phyloP scores from a whole-genome alignment of 257 asterid genomes.

The Mitragyna speciosa region DNA sequence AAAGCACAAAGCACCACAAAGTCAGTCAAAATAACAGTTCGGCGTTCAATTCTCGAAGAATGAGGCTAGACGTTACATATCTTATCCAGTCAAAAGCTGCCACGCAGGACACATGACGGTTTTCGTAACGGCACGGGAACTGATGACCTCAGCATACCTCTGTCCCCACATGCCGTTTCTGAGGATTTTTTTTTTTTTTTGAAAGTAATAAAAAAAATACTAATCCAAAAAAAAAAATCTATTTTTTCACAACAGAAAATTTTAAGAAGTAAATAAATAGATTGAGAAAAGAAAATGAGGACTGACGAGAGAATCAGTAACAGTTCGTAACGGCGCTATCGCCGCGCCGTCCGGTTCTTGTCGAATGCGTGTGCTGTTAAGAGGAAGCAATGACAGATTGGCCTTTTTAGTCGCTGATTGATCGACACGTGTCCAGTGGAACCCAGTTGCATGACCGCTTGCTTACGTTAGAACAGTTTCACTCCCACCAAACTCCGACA shows the following conservation, averaged over 20 bases:
- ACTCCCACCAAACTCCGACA: slow-evolving; percentile 12
- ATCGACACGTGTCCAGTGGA: slow-evolving; percentile 31
- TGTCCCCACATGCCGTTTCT: slow-evolving; percentile 32
- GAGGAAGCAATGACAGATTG: slow-evolving; percentile 47
- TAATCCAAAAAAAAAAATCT: too few species aligned
- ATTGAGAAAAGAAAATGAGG: background rate
- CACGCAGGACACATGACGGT: slow-evolving; percentile 27
- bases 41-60: slow-evolving; percentile 29
- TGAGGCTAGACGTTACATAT: slow-evolving; percentile 18
- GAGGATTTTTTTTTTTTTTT: background rate
- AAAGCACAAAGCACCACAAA: background rate
- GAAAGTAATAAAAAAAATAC: background rate
- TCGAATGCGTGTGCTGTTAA: slow-evolving; percentile 36
- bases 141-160: slow-evolving; percentile 34
- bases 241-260: background rate
- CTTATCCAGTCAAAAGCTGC: background rate
- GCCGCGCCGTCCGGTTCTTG: slow-evolving; percentile 68
- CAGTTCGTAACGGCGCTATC: slow-evolving; percentile 60
- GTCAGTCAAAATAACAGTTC: slow-evolving; percentile 32
- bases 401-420: slow-evolving; percentile 18
- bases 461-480: slow-evolving; percentile 29
- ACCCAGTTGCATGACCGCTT: slow-evolving; percentile 18
- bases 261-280: background rate
- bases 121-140: slow-evolving; percentile 45
- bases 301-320: slow-evolving; percentile 29